These are phyloP conservation scores for Clitocybe nebularis DNA, from an alignment of 1,284 basidiomycete species.

Conservation along the genomic window DNA sequence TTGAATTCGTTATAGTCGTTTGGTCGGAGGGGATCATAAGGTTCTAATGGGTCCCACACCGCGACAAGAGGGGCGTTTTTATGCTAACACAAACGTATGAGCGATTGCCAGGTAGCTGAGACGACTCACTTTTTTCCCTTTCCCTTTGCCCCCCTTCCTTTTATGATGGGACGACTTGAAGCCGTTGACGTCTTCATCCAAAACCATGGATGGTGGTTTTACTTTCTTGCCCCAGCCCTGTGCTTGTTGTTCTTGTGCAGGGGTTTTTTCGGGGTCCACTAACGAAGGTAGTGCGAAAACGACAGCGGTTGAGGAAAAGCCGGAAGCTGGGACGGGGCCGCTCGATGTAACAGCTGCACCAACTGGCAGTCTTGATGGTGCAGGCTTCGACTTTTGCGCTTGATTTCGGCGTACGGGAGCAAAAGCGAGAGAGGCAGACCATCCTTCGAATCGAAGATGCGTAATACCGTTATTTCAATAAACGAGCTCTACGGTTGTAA, in stretches of 20 bases:
- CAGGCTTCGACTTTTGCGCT: slow-evolving; percentile 50
- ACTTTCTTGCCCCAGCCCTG: slow-evolving; percentile 78
- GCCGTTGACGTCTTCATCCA: slow-evolving; percentile 84
- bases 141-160: slow-evolving; percentile 46
- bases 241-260: slow-evolving; percentile 21
- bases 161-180: slow-evolving; percentile 57
- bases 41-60: slow-evolving; percentile 74
- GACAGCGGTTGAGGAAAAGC: slow-evolving; percentile 65
- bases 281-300: slow-evolving; percentile 68
- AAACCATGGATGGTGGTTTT: slow-evolving; percentile 83
- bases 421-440: slow-evolving; percentile 85
- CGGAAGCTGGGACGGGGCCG: slow-evolving; percentile 25
- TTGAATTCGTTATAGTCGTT: slow-evolving; percentile 88
- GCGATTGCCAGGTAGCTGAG: slow-evolving; percentile 9
- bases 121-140: slow-evolving; percentile 52
- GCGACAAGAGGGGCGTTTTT: slow-evolving; percentile 48
- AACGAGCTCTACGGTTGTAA: slow-evolving; percentile 35
- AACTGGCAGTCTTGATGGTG: slow-evolving; percentile 51
- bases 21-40: slow-evolving; percentile 76
- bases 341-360: slow-evolving; percentile 49
- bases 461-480: slow-evolving; percentile 40
- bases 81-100: slow-evolving; percentile 40
- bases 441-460: slow-evolving; percentile 45
- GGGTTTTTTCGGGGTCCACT: slow-evolving; percentile 36
- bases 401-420: slow-evolving; percentile 66